Conservation (phyloP, 2,329 filamentous ascomycete genomes). For the Aspergillus sp. region DNA sequence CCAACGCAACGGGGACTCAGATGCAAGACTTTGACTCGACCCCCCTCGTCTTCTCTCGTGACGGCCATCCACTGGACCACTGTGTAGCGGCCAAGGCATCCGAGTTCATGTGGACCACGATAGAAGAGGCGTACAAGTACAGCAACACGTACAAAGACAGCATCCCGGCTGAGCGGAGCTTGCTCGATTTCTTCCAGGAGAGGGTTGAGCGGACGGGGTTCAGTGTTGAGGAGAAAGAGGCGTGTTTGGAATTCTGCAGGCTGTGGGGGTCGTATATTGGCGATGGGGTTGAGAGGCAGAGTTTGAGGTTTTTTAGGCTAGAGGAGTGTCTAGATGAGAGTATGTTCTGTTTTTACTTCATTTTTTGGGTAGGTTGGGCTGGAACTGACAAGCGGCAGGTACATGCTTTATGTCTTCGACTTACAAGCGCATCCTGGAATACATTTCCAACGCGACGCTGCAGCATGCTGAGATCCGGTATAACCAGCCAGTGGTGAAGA, state of each 20-base stretch:
- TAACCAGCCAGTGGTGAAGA: constrained; percentile 34
- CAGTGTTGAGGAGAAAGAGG: constrained; percentile 36
- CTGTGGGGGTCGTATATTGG: constrained; percentile 60
- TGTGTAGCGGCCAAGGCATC: constrained; percentile 25
- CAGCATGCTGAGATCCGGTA: constrained; percentile 44
- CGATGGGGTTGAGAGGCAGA: constrained; percentile 51
- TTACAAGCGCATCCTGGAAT: constrained; percentile 49
- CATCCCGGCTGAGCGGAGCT: constrained; percentile 46
- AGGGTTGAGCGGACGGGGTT: constrained; percentile 37
- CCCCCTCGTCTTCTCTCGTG: constrained; percentile 40
- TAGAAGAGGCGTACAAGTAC: constrained; percentile 52
- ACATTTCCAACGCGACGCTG: constrained; percentile 43
- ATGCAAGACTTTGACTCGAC: constrained; percentile 47
- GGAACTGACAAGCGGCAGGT: constrained; percentile 27
- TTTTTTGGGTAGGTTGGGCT: not conserved
- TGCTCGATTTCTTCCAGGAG: constrained; percentile 51
- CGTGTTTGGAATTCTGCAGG: constrained; percentile 47
- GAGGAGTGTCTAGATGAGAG: constrained; percentile 59
- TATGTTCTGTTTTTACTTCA: constrained; percentile 16
- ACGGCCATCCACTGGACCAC: constrained; percentile 37
- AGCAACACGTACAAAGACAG: constrained; percentile 45
- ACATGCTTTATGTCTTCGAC: constrained; percentile 57
- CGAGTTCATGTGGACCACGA: constrained; percentile 49
- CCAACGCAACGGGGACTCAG: constrained; percentile 43
- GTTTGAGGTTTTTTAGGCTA: constrained; percentile 56